Evolutionary conservation across 805 yeast genomes (phyloP).

Genomic region (Metschnikowia lochheadii): DNA sequence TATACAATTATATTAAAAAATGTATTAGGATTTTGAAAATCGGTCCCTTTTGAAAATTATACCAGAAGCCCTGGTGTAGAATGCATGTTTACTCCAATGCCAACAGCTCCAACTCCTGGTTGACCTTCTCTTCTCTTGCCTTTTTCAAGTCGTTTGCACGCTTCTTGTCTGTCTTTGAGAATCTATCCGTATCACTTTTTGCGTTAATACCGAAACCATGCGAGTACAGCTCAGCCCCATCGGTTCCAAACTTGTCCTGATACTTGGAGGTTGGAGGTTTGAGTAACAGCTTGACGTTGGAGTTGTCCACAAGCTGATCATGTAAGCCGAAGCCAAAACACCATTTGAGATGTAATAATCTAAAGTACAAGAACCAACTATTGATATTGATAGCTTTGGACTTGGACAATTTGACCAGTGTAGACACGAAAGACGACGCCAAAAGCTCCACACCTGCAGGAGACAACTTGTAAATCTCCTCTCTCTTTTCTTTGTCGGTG

Average conservation of each 20-base stretch:
- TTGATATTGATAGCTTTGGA: slow-evolving; percentile 44
- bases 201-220: slow-evolving; percentile 14
- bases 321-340: slow-evolving; percentile 51
- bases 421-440: slow-evolving; percentile 28
- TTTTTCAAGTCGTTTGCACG: slow-evolving; percentile 35
- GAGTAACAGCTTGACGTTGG: slow-evolving; percentile 32
- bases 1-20: neutral
- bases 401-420: slow-evolving; percentile 42
- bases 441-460: slow-evolving; percentile 33
- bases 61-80: neutral
- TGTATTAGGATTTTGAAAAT: neutral
- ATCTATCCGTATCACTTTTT: slow-evolving; percentile 14
- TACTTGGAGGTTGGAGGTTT: slow-evolving; percentile 27
- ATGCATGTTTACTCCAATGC: slow-evolving; percentile 4
- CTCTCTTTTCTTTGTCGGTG: slow-evolving; percentile 31
- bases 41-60: neutral
- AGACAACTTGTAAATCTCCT: slow-evolving; percentile 33
- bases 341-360: slow-evolving; percentile 48
- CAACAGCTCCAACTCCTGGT: slow-evolving; percentile 25
- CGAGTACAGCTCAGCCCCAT: slow-evolving; percentile 2
- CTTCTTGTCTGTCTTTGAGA: slow-evolving; percentile 25
- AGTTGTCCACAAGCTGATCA: slow-evolving; percentile 41
- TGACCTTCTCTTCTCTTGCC: slow-evolving; percentile 33
- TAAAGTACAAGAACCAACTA: slow-evolving; percentile 47
- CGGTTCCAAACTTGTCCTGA: slow-evolving; percentile 14